Conservation (phyloP, 257 asterid genomes). For the Penstemon barbatus region DNA sequence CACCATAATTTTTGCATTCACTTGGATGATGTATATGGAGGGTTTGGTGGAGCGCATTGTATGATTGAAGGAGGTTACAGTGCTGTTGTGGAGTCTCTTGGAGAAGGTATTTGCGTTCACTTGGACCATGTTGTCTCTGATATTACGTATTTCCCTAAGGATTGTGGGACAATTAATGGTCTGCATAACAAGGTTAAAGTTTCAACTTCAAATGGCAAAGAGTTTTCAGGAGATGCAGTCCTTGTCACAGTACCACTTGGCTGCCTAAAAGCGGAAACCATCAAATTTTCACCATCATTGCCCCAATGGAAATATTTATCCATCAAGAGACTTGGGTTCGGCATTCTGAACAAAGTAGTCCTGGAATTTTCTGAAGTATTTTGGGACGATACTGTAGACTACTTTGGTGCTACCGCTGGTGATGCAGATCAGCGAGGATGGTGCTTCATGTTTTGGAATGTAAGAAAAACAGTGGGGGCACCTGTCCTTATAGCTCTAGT, state of each 20-base stretch:
- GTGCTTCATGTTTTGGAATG: slow-evolving; percentile 99
- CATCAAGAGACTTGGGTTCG: slow-evolving; percentile 88
- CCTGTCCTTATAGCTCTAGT: slow-evolving; percentile 96
- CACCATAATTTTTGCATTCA: no score
- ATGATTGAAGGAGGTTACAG: slow-evolving; percentile 99
- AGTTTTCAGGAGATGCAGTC: slow-evolving; percentile 88
- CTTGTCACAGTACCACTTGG: slow-evolving; percentile 95
- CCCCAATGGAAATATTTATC: slow-evolving; percentile 84
- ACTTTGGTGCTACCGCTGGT: slow-evolving; percentile 97
- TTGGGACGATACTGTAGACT: slow-evolving; percentile 94
- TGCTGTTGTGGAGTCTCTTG: slow-evolving; percentile 82
- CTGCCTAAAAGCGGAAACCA: slow-evolving; percentile 84
- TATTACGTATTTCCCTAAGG: slow-evolving; percentile 50
- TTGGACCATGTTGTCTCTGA: slow-evolving; percentile 80
- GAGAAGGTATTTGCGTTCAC: slow-evolving; percentile 68
- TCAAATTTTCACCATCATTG: slow-evolving; percentile 85
- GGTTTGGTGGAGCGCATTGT: slow-evolving; percentile 99
- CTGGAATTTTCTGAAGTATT: slow-evolving; percentile 91
- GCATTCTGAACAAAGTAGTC: slow-evolving; percentile 92
- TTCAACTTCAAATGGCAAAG: slow-evolving; percentile 70
- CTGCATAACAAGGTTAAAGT: slow-evolving; percentile 63
- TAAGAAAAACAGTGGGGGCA: slow-evolving; percentile 97
- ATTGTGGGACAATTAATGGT: slow-evolving; percentile 34
- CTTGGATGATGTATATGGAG: slow-evolving; percentile 84
- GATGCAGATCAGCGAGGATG: slow-evolving; percentile 77